Conservation (phyloP, 768 basidiomycete genomes). For the Boletales sp. region DNA sequence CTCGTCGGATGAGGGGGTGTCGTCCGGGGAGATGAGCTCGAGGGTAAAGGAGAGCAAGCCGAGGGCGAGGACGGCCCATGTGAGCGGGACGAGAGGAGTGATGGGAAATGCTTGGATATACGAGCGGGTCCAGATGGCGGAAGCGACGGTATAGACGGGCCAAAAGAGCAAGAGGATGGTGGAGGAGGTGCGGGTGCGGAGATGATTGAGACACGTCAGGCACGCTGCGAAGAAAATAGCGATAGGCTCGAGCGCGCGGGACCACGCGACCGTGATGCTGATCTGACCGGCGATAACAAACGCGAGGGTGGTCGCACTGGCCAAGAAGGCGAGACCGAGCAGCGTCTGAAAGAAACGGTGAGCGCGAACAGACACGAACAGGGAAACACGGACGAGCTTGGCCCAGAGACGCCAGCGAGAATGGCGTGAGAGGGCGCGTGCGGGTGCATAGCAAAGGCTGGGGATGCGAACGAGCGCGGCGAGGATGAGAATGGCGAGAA, state of each 20-base stretch:
- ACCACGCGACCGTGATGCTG: constrained; percentile 38
- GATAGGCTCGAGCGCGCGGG: constrained; percentile 56
- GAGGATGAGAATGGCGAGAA: constrained; percentile 47
- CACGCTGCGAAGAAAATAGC: constrained; percentile 45
- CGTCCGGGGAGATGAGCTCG: constrained; percentile 69
- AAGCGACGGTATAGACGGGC: constrained; percentile 56
- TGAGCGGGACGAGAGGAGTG: constrained; percentile 40
- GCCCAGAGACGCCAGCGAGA: constrained; percentile 49
- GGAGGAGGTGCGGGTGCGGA: constrained; percentile 66
- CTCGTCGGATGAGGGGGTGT: constrained; percentile 46
- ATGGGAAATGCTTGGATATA: constrained; percentile 31
- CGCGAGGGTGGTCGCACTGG: constrained; percentile 43
- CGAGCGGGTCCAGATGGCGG: constrained; percentile 63
- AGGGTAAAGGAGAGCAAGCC: constrained; percentile 56
- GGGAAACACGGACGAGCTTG: constrained; percentile 60
- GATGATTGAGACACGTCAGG: constrained; percentile 68
- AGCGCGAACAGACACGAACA: neutral
- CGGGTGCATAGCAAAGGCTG: constrained; percentile 22
- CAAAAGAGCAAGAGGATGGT: constrained; percentile 77
- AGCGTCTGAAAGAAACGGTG: constrained; percentile 38
- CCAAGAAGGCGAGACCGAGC: constrained; percentile 42
- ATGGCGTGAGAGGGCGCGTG: constrained; percentile 37
- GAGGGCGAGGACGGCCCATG: constrained; percentile 39
- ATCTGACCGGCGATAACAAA: constrained; percentile 38
- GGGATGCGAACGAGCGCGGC: constrained; percentile 38